These are phyloP conservation scores for Scutellaria galericulata DNA, from an alignment of 257 asterid genomes.

Conservation along the genomic window DNA sequence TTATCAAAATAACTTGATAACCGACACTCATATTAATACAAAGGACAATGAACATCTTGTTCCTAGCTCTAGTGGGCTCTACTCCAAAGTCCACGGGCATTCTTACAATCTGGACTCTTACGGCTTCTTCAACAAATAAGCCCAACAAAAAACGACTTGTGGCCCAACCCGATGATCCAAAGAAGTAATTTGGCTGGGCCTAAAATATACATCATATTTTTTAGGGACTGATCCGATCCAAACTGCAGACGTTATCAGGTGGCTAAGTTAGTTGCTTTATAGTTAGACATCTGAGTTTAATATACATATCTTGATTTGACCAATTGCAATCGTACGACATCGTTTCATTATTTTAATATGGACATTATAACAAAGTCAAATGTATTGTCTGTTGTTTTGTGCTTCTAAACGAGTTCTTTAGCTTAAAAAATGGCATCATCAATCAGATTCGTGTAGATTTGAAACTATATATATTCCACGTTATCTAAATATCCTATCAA, in stretches of 20 bases:
- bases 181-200: background rate
- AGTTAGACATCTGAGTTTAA: background rate
- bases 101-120: too few relatives aligned
- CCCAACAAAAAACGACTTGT: too few relatives aligned
- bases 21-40: too few relatives aligned
- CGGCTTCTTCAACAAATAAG: too few relatives aligned
- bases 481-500: background rate
- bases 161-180: background rate
- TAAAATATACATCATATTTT: too few relatives aligned
- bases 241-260: background rate
- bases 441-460: background rate
- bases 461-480: background rate
- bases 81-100: background rate
- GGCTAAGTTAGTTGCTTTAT: too few relatives aligned
- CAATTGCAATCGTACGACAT: background rate
- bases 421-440: background rate
- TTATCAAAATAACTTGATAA: too few relatives aligned
- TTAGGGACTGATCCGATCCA: background rate
- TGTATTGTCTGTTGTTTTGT: background rate
- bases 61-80: background rate
- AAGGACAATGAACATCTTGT: background rate
- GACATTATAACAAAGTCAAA: constrained; percentile 8
- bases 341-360: background rate
- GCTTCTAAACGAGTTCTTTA: background rate
- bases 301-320: background rate